Percentiles rank a stretch among this genome's conserved stretches.
These are phyloP conservation scores for Saturnispora dispora DNA, from an alignment of 805 yeast genomes.

Conservation along the genomic window DNA sequence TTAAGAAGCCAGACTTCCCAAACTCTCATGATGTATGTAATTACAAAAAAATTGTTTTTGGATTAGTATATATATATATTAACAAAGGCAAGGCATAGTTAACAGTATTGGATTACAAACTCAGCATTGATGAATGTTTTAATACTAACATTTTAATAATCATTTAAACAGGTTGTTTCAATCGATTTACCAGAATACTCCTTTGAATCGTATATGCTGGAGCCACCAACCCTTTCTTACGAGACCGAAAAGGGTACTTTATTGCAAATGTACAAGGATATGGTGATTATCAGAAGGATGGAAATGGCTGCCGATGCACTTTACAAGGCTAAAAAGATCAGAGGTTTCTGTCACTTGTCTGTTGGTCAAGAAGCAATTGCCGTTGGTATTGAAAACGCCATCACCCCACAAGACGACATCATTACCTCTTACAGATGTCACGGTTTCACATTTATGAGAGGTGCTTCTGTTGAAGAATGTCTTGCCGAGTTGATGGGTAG, in stretches of 20 bases:
- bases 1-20: slow-evolving; percentile 4
- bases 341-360: slow-evolving; percentile 98
- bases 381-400: slow-evolving; percentile 95
- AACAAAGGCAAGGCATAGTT: not conserved
- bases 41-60: not conserved
- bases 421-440: slow-evolving; percentile 98
- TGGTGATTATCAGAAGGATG: slow-evolving; percentile 91
- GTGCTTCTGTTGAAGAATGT: slow-evolving; percentile 82
- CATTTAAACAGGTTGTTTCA: slow-evolving; percentile 16
- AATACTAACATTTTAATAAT: slow-evolving; percentile 9
- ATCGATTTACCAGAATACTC: slow-evolving; percentile 70
- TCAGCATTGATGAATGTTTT: not conserved
- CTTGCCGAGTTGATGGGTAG: slow-evolving; percentile 96
- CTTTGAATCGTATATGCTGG: slow-evolving; percentile 78
- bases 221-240: slow-evolving; percentile 59
- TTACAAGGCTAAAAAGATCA: slow-evolving; percentile 95
- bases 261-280: slow-evolving; percentile 91
- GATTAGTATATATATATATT: not conserved
- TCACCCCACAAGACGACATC: slow-evolving; percentile 73
- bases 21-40: slow-evolving; percentile 7
- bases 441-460: slow-evolving; percentile 96
- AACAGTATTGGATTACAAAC: too few species aligned
- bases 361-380: slow-evolving; percentile 99
- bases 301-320: slow-evolving; percentile 98
- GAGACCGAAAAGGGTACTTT: slow-evolving; percentile 74